A percentile compares a stretch with the other conserved stretches of the same genome.
Evolutionary conservation across 805 yeast genomes (phyloP).

Genomic region (Starmerella ratchasimensis): DNA sequence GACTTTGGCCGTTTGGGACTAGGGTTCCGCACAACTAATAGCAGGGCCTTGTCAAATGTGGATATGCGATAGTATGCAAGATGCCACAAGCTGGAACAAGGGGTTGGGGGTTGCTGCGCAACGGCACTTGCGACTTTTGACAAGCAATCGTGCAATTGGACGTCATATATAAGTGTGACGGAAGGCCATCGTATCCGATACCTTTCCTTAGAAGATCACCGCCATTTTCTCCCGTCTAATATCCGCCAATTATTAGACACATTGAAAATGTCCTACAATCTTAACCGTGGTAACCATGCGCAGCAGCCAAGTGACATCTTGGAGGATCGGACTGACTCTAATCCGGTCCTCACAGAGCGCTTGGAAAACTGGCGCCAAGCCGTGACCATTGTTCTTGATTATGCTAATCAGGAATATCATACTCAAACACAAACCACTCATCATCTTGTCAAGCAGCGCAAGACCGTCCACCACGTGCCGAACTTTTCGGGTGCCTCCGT

Average conservation of each 20-base stretch:
- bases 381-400: slow-evolving; percentile 23
- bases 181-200: no score
- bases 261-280: not conserved
- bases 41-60: no score
- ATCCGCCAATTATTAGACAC: no score
- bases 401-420: slow-evolving; percentile 21
- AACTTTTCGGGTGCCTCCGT: slow-evolving; percentile 20
- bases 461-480: slow-evolving; percentile 26
- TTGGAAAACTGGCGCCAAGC: slow-evolving; percentile 30
- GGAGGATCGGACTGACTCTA: slow-evolving; percentile 25
- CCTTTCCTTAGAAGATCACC: no score
- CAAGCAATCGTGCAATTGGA: no score
- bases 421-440: slow-evolving; percentile 22
- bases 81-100: not conserved
- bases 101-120: slow-evolving; percentile 6
- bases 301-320: slow-evolving; percentile 14
- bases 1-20: no score
- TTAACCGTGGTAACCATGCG: slow-evolving; percentile 2
- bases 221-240: no score
- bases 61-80: not conserved
- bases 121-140: no score
- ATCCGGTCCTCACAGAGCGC: slow-evolving; percentile 26
- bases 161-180: no score
- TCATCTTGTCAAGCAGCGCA: slow-evolving; percentile 26
- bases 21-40: no score